Base-by-base conservation (phyloP, 352 stramenopile genomes). In the Salisapilia sapeloensis region DNA sequence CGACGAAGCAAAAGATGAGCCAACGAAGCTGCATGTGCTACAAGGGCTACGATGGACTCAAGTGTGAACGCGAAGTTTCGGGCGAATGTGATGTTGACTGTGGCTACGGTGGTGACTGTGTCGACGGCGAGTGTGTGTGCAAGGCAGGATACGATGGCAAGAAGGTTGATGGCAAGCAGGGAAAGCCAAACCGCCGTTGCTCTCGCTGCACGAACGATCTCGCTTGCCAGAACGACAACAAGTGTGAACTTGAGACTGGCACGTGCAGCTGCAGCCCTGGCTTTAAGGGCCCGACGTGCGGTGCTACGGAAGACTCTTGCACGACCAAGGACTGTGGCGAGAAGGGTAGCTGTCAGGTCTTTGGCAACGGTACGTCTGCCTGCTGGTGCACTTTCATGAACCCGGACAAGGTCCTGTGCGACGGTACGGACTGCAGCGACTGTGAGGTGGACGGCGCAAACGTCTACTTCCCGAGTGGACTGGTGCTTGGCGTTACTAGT, bases 21-120 rank as follows among this genome's bases (percentile, higher is more conserved):
- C 71, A 59, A 29, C 60, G 62, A 18, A 48, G 19, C 11, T 82
- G 63, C 44, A 44, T 44, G 37, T 76, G 60, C 37, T 71, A 76
- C 43, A 40, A 48, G 14, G 60, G 60, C 2, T 76, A 55, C 22
- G 41, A 55, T 10, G 60, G 57, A 4, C 35, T 50, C 33, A 66
- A 69, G 35, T 82, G 63, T 34, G 47, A 72, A 35, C 58, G 55
- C 25, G 49, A 53, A 24, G 40, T 57, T 7, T 65, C 53, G 1
- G 50, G 42, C 5, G 55, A 49, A 1, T 75, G 60, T 40, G 60
- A 76, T 26, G 60, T 76, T 6, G 60, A 76, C 41, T 76, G 60
- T 33, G 60, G 60, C 21, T 33, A 47, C 2, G 60, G 60, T 18
- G 60, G 56, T 19, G 57, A 66, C 28, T 76, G 60, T 32, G 55